phyloP scores from a whole-genome alignment of 495 filamentous ascomycete species.

The Penicillium taxi region DNA sequence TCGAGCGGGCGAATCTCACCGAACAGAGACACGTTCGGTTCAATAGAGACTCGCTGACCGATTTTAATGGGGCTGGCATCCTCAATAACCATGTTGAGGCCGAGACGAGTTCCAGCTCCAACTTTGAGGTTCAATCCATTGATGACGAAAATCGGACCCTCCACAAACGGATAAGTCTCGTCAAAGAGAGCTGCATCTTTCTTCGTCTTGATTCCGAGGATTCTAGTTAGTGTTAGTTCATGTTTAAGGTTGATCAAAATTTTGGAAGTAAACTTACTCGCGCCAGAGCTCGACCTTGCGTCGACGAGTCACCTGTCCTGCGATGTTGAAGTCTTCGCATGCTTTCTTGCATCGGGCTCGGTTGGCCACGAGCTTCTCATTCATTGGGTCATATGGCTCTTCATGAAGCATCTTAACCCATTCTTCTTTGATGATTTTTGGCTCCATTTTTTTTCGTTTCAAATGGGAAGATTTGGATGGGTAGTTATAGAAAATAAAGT shows the following conservation, averaged over 20 bases:
- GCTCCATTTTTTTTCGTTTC: too few relatives aligned
- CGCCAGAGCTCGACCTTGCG: slow-evolving; percentile 57
- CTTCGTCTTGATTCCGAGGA: slow-evolving; percentile 39
- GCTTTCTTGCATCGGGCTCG: slow-evolving; percentile 52
- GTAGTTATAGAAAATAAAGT: too few relatives aligned
- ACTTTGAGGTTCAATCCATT: slow-evolving; percentile 66
- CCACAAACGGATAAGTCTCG: slow-evolving; percentile 53
- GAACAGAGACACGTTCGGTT: slow-evolving; percentile 63
- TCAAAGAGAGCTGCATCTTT: slow-evolving; percentile 51
- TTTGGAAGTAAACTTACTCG: slow-evolving; percentile 47
- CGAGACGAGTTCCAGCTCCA: slow-evolving; percentile 60
- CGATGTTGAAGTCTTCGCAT: slow-evolving; percentile 51
- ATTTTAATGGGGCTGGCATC: slow-evolving; percentile 71
- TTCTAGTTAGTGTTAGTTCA: neutral
- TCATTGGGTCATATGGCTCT: slow-evolving; percentile 43
- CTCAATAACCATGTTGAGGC: slow-evolving; percentile 64
- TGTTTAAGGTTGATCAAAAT: neutral
- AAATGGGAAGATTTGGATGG: too few relatives aligned
- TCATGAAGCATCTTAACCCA: slow-evolving; percentile 32
- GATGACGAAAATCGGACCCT: slow-evolving; percentile 61
- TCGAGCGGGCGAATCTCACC: slow-evolving; percentile 66
- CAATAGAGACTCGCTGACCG: slow-evolving; percentile 68
- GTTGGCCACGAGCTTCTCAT: slow-evolving; percentile 44
- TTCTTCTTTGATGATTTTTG: slow-evolving; percentile 25
- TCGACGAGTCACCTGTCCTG: slow-evolving; percentile 45